Evolutionary conservation across 2,329 filamentous ascomycete genomes (phyloP).

Genomic region (Orbilia ellipsospora): DNA sequence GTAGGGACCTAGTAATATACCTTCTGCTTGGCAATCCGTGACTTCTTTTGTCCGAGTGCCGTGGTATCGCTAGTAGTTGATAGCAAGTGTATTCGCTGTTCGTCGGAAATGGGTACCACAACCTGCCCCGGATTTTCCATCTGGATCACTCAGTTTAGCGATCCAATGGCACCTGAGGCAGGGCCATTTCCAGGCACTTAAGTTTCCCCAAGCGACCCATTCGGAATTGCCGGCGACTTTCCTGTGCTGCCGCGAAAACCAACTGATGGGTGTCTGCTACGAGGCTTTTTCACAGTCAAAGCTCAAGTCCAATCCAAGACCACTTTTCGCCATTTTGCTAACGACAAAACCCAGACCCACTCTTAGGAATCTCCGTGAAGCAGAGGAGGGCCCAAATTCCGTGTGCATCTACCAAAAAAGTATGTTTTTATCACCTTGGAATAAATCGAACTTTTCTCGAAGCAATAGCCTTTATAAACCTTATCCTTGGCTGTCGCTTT

Average conservation of each 20-base stretch:
- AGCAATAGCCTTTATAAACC: neutral
- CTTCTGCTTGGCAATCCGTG: too few relatives aligned
- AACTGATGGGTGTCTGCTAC: neutral
- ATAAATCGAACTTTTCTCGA: too few relatives aligned
- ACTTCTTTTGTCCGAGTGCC: too few relatives aligned
- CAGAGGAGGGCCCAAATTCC: neutral
- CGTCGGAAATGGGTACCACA: conserved; percentile 10
- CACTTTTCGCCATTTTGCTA: neutral
- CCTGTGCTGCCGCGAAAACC: neutral
- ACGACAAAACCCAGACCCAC: conserved; percentile 1
- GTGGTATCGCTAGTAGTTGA: too few relatives aligned
- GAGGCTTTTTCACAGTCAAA: conserved; percentile 12
- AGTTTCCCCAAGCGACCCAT: conserved; percentile 45
- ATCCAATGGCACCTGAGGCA: conserved; percentile 37
- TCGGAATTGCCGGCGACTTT: conserved; percentile 42
- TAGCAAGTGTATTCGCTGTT: too few relatives aligned
- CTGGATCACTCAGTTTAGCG: conserved; percentile 37
- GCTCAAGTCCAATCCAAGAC: conserved; percentile 1
- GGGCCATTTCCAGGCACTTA: conserved; percentile 26
- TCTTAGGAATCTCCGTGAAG: conserved; percentile 14
- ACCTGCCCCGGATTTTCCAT: conserved; percentile 50
- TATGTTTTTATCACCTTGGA: too few relatives aligned
- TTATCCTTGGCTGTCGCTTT: conserved; percentile 10
- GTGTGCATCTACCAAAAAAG: too few relatives aligned
- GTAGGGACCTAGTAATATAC: too few relatives aligned